Conservation (phyloP, 108 stramenopile species). For the Nitzschia sp. region DNA sequence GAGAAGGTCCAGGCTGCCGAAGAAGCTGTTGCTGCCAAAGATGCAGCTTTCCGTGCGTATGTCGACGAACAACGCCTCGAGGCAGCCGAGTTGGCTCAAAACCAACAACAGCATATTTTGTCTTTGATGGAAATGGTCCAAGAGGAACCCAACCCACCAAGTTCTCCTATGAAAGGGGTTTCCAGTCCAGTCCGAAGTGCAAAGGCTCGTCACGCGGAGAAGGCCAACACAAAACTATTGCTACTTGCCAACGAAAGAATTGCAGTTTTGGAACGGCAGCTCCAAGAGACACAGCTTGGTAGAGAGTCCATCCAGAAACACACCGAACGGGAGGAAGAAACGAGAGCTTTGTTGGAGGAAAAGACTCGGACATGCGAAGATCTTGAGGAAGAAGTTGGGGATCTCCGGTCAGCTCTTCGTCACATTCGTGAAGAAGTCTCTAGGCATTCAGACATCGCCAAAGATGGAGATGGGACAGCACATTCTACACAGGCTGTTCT, state of each 20-base stretch:
- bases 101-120: conserved; percentile 64
- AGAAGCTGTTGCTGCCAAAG: conserved; percentile 38
- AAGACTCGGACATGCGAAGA: conserved; percentile 37
- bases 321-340: conserved; percentile 36
- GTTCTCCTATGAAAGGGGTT: neutral
- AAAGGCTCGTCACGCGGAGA: conserved; percentile 12
- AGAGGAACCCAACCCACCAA: conserved; percentile 15
- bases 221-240: conserved; percentile 39
- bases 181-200: conserved; percentile 2
- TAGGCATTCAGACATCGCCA: neutral
- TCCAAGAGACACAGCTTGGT: conserved; percentile 32
- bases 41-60: conserved; percentile 51
- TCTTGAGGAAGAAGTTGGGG: conserved; percentile 26
- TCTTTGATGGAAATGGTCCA: conserved; percentile 66
- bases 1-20: conserved; percentile 44
- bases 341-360: conserved; percentile 11
- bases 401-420: conserved; percentile 37
- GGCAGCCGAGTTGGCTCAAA: conserved; percentile 40
- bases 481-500: conserved; percentile 8
- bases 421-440: conserved; percentile 33
- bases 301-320: conserved; percentile 34
- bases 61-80: conserved; percentile 50
- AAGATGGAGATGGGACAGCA: neutral
- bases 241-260: conserved; percentile 63
- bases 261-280: conserved; percentile 49